Conservation (phyloP, 2,329 filamentous ascomycete species). For the Pyricularia sp. region DNA sequence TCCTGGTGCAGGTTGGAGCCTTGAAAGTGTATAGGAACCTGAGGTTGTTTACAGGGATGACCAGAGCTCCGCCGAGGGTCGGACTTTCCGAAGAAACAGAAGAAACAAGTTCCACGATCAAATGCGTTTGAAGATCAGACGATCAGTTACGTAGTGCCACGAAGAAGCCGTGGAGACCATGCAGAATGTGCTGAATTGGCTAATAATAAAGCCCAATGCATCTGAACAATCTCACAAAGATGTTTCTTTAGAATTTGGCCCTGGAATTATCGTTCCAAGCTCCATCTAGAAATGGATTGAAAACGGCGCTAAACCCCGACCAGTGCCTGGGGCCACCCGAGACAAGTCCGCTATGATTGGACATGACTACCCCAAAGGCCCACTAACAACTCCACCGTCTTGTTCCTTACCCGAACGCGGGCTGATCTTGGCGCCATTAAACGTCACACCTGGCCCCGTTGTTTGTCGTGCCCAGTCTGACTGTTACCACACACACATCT, state of each 20-base stretch:
- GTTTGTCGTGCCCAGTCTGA: background rate
- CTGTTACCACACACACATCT: background rate
- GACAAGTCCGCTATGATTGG: background rate
- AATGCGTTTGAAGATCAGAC: background rate
- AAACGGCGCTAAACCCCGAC: background rate
- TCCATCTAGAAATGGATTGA: background rate
- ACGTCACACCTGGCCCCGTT: conserved; percentile 3
- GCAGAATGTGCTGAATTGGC: background rate
- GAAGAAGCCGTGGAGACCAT: background rate
- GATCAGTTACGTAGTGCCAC: background rate
- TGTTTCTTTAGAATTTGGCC: background rate
- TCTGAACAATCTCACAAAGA: background rate
- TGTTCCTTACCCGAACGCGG: background rate
- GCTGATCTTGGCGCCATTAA: conserved; percentile 1
- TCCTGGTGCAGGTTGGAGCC: background rate
- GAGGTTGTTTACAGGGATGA: background rate
- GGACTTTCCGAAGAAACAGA: background rate
- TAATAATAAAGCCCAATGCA: background rate
- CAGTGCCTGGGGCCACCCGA: background rate
- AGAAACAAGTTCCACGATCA: background rate
- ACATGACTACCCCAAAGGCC: background rate
- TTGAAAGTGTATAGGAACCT: background rate
- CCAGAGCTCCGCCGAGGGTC: background rate
- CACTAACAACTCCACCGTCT: background rate
- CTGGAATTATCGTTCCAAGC: background rate